Conservation (phyloP, 1,284 basidiomycete genomes). For the Naganishia sp. region DNA sequence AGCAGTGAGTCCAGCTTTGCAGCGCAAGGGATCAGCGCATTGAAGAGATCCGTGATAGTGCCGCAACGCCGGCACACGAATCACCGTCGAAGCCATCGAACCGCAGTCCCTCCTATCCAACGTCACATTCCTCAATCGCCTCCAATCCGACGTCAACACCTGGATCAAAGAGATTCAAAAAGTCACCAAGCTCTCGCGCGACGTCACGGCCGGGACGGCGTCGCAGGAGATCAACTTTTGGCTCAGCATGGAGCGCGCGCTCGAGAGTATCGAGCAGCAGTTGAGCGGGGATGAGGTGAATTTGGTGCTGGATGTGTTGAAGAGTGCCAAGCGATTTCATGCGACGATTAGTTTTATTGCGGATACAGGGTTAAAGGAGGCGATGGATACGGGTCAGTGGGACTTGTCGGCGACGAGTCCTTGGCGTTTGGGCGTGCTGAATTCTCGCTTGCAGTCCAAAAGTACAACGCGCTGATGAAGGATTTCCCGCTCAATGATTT, state of each 20-base stretch:
- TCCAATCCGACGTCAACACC: conserved; percentile 90
- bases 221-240: conserved; percentile 99
- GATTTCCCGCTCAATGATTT: conserved; percentile 97
- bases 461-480: conserved; percentile 98
- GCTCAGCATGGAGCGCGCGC: conserved; percentile 87
- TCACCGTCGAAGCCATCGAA: conserved; percentile 52
- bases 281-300: conserved; percentile 87
- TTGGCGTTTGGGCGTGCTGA: not conserved
- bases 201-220: conserved; percentile 93
- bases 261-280: conserved; percentile 91
- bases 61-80: conserved; percentile 42
- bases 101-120: conserved; percentile 65
- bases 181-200: conserved; percentile 85
- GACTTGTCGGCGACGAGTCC: not conserved
- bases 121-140: conserved; percentile 86
- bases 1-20: conserved; percentile 55
- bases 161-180: conserved; percentile 99
- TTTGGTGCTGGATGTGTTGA: conserved; percentile 91
- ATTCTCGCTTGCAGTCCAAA: conserved; percentile 67
- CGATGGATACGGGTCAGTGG: conserved; percentile 73
- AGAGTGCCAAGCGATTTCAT: conserved; percentile 94
- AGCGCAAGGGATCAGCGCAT: not conserved
- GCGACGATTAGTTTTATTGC: conserved; percentile 97
- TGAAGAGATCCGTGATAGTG: conserved; percentile 32
- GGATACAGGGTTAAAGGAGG: conserved; percentile 93